A percentile compares a stretch with the other conserved stretches of the same genome.
phyloP scores from a whole-genome alignment of 2,329 filamentous ascomycete species.

The Ceratocystis cubensis region DNA sequence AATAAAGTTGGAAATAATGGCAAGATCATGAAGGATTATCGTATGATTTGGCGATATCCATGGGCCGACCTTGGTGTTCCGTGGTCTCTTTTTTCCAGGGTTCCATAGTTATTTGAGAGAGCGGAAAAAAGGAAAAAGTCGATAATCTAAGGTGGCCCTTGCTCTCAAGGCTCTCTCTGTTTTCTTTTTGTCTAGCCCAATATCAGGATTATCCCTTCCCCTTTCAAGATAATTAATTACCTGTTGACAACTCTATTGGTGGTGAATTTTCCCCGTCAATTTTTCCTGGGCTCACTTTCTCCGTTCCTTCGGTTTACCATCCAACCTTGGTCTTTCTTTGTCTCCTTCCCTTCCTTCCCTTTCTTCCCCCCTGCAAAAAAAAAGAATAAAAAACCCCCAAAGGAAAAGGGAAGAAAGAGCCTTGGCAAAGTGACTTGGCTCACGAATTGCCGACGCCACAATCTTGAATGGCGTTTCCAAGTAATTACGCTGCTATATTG shows the following conservation, averaged over 20 bases:
- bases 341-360: background rate
- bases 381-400: background rate
- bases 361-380: background rate
- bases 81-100: conserved; percentile 8
- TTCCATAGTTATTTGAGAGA: background rate
- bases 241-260: background rate
- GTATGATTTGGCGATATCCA: conserved; percentile 16
- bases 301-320: background rate
- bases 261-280: background rate
- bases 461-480: background rate
- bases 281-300: background rate
- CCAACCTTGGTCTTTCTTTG: background rate
- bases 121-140: background rate
- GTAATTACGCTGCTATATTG: too few relatives aligned
- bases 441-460: background rate
- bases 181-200: background rate
- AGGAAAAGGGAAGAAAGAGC: background rate
- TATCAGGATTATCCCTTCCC: background rate
- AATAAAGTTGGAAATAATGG: conserved; percentile 22
- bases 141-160: background rate
- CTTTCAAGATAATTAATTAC: background rate
- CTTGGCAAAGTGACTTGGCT: background rate
- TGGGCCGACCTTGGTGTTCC: conserved; percentile 14
- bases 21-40: conserved; percentile 18
- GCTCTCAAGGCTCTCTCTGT: background rate